These are phyloP conservation scores for Corymbia calophylla DNA, from an alignment of 441 rosid species.

Conservation along the genomic window DNA sequence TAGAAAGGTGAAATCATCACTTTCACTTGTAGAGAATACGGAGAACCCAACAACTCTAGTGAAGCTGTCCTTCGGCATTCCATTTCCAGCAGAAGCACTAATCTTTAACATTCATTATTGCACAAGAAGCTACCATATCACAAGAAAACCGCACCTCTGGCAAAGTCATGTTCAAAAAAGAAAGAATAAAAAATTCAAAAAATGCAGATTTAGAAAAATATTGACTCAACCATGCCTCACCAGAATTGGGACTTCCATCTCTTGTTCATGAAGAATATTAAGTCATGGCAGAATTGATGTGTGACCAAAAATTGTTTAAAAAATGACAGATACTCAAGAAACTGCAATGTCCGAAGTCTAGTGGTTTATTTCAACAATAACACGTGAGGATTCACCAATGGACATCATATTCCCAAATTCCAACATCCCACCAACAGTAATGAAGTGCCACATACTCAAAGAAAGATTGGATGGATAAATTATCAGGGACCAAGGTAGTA, in stretches of 20 bases:
- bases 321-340: not conserved
- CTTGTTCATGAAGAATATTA: not conserved
- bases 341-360: not conserved
- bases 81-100: not conserved
- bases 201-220: not conserved
- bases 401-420: not conserved
- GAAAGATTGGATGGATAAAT: not conserved
- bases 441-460: not conserved
- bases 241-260: not conserved
- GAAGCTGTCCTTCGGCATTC: not conserved
- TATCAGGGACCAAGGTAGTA: not conserved
- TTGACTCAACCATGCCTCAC: not conserved
- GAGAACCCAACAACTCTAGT: not conserved
- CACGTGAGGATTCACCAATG: not conserved
- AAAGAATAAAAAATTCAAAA: not conserved
- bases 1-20: not conserved
- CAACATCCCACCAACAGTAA: not conserved
- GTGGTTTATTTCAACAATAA: not conserved
- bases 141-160: not conserved
- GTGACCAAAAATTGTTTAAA: not conserved
- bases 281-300: not conserved
- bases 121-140: not conserved
- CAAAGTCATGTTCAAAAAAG: not conserved
- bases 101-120: not conserved
- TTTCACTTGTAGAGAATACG: not conserved